phyloP scores from a whole-genome alignment of 2,329 filamentous ascomycete species.

The Phoma sp. region DNA sequence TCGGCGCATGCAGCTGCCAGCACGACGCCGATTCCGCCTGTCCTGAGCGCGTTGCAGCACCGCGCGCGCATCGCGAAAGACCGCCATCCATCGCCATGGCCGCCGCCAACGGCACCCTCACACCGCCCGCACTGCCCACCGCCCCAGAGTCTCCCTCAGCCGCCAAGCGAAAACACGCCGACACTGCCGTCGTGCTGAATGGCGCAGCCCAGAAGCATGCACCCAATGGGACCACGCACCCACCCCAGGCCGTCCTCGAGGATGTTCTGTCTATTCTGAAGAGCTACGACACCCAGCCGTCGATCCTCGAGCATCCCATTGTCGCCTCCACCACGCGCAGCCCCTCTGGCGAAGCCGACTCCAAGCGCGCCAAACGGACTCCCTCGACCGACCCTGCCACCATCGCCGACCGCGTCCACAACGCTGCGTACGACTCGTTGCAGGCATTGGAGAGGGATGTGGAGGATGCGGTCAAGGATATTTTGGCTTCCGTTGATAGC shows the following conservation, averaged over 20 bases:
- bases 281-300: conserved; percentile 54
- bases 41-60: conserved; percentile 45
- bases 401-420: conserved; percentile 49
- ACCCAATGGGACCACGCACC: conserved; percentile 28
- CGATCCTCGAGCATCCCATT: conserved; percentile 52
- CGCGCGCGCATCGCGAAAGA: conserved; percentile 41
- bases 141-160: conserved; percentile 35
- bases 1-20: conserved; percentile 11
- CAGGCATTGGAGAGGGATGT: conserved; percentile 53
- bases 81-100: conserved; percentile 39
- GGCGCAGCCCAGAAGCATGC: conserved; percentile 33
- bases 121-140: conserved; percentile 39
- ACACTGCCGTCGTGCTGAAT: conserved; percentile 38
- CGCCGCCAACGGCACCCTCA: conserved; percentile 46
- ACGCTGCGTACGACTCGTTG: conserved; percentile 49
- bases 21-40: conserved; percentile 32
- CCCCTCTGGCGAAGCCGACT: conserved; percentile 48
- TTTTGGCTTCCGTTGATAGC: conserved; percentile 45
- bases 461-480: conserved; percentile 46
- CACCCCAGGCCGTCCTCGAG: conserved; percentile 41
- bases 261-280: conserved; percentile 52
- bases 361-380: conserved; percentile 54
- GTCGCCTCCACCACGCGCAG: conserved; percentile 35
- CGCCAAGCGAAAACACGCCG: conserved; percentile 55
- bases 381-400: conserved; percentile 35